Base-by-base conservation (phyloP, 2,329 filamentous ascomycete genomes). In the Aspergillus viridinutans region DNA sequence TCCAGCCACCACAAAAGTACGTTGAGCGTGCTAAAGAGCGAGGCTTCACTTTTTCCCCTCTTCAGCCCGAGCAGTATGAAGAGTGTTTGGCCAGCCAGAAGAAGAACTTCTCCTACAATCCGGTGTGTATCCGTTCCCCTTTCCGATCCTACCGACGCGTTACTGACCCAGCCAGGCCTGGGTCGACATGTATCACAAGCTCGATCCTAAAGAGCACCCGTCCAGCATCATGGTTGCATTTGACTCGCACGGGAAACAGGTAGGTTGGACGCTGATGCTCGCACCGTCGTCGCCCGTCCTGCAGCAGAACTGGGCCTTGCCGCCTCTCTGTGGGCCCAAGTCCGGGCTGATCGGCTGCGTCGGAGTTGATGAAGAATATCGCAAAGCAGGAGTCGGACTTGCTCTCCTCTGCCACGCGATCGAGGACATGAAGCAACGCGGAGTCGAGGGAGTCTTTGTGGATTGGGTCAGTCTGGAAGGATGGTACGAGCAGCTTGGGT, bases 201-300 rank as follows among this genome's bases (percentile, higher is more conserved):
- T 80, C 1, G 64, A 75, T 21, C 71, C 70, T 3, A 58, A 55
- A 3, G 59, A 70, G 8, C 71, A 76, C 58, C 72, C 77, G 6
- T 67, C 70, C 12, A 72, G 75, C 57, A 71, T 77, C 26, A 77
- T 79, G 75, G 67, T 72, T 2, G 76, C 75, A 1, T 75, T 77
- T 43, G 71, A 76, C 45, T 56, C 67, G 1, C 40, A 68, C 1
- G 73, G 72, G 3, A 67, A 68, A 3, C 76, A 79, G 58, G 66
- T 78, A 8, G 78, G 73, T 17, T 80, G 76, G 78, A 77, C 76
- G 1, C 58, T 80, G 10, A 80, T 79, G 76, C 69, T 76, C 17
- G 64, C 69, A 10, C 67, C 71, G 1, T 64, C 68, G 3, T 68
- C 69, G 3, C 53, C 67, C 1, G 52, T 76, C 9, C 60, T 72